Evolutionary conservation across 2,329 filamentous ascomycete species (phyloP), one percentile per base, ranked within the genome.

Genomic region (Aspergillus quadrilineatus): DNA sequence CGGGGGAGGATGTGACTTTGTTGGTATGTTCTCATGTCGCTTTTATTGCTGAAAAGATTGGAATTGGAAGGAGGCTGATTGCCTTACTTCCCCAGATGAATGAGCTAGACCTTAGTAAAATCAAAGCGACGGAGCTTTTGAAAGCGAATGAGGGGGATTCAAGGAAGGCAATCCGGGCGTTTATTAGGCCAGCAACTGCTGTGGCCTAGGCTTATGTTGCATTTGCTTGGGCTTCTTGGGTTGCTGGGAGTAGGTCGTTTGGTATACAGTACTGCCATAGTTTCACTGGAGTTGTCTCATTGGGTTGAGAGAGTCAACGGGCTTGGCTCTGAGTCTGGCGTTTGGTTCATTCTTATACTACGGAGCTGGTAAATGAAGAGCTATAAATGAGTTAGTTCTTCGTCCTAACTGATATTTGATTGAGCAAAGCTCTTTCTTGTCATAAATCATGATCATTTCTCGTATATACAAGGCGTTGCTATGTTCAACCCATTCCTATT

Each of bases 41-140:
- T 22, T 10, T 22, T 22, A 22, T 22, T 22, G 22, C 22, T 22
- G 22, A 22, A 22, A 22, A 22, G 22, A 4, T 22, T 22, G 34
- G 34, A 37, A 2, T 43, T 5, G 7, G 32, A 22, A 22, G 22
- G 22, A 22, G 30, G 32, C n/a, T 37, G 14, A 56, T 42, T 37
- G 32, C 14, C 39, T 34, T 37, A n/a, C 1, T 44, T 26, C 12
- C 54, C 22, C 50, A 78, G 77, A 72, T 75, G 14, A 73, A 78
- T 9, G 72, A 79, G 58, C 64, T 80, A 42, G 78, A 80, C 59
- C 60, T 80, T 62, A 74, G 62, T 17, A 79, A 79, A 61, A 61
- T 54, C 29, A 79, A 78, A 59, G 78, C 78, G 10, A 79, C 75
- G 10, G 78, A 80, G 51, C 63, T 80, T 30, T 65, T 80, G 44